phyloP scores from a whole-genome alignment of 2,329 filamentous ascomycete species.

The Ustilaginoidea virens region DNA sequence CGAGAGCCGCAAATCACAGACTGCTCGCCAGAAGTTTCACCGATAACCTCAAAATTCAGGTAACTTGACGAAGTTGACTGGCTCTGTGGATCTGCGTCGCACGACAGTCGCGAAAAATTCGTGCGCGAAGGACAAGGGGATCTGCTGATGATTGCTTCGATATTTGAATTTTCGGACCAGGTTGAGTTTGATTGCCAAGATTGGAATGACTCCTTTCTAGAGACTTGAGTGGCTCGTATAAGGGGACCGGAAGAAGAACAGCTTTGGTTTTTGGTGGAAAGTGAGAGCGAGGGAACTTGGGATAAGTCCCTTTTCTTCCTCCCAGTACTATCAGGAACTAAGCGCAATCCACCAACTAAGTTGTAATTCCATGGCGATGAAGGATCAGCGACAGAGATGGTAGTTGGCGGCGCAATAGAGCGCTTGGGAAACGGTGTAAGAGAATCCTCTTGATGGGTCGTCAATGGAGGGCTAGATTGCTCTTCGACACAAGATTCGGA shows the following conservation, averaged over 20 bases:
- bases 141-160: conserved; percentile 32
- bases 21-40: conserved; percentile 29
- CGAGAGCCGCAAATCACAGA: conserved; percentile 20
- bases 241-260: neutral
- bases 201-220: conserved; percentile 11
- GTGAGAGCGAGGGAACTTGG: too few species aligned
- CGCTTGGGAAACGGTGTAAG: conserved; percentile 2
- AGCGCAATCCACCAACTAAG: conserved; percentile 38
- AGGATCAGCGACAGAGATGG: conserved; percentile 7
- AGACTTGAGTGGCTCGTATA: conserved; percentile 3
- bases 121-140: conserved; percentile 1
- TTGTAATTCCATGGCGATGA: conserved; percentile 36
- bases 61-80: conserved; percentile 25
- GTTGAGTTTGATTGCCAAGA: conserved; percentile 25
- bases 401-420: conserved; percentile 8
- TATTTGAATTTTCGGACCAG: conserved; percentile 35
- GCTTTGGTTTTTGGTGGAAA: too few species aligned
- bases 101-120: conserved; percentile 1
- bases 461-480: conserved; percentile 31
- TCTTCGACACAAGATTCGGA: conserved; percentile 22
- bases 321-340: conserved; percentile 20
- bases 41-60: conserved; percentile 36
- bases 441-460: conserved; percentile 26
- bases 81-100: conserved; percentile 19
- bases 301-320: neutral